Conservation (phyloP, 805 yeast species). For the Candida ovalis region DNA sequence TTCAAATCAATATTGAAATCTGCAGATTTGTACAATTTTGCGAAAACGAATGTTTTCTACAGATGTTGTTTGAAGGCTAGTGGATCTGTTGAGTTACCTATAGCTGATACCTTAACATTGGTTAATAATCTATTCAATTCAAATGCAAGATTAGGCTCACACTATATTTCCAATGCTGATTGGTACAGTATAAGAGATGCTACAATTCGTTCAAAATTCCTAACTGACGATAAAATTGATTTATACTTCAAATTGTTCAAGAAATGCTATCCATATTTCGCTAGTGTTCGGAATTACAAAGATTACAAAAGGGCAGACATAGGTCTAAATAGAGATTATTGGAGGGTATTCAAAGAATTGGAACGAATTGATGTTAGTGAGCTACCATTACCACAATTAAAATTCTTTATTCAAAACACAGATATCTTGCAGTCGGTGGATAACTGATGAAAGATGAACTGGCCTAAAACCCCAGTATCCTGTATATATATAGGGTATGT, state of each 20-base stretch:
- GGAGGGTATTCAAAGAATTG: slow-evolving; percentile 32
- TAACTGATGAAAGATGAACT: neutral
- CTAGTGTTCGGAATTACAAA: slow-evolving; percentile 39
- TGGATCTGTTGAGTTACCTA: slow-evolving; percentile 53
- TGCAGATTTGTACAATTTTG: slow-evolving; percentile 54
- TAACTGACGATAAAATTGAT: slow-evolving; percentile 40
- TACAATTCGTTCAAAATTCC: slow-evolving; percentile 45
- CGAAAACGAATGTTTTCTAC: slow-evolving; percentile 64
- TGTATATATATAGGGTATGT: no score
- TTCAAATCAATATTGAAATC: slow-evolving; percentile 60
- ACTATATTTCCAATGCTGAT: slow-evolving; percentile 71
- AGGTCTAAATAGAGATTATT: slow-evolving; percentile 35
- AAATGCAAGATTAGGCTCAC: slow-evolving; percentile 47
- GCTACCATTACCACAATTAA: slow-evolving; percentile 36
- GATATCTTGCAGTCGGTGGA: slow-evolving; percentile 15
- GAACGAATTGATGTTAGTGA: slow-evolving; percentile 32
- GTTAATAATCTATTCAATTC: slow-evolving; percentile 30
- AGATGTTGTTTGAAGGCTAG: slow-evolving; percentile 70
- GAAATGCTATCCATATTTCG: slow-evolving; percentile 43
- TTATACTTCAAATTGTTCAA: slow-evolving; percentile 53
- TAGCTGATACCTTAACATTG: slow-evolving; percentile 45
- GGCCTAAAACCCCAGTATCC: no score
- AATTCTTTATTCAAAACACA: slow-evolving; percentile 23
- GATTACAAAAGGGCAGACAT: slow-evolving; percentile 40
- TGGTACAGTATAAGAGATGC: slow-evolving; percentile 84